Evolutionary conservation across 2,329 filamentous ascomycete genomes (phyloP).

Genomic region (Whalleya microplaca): DNA sequence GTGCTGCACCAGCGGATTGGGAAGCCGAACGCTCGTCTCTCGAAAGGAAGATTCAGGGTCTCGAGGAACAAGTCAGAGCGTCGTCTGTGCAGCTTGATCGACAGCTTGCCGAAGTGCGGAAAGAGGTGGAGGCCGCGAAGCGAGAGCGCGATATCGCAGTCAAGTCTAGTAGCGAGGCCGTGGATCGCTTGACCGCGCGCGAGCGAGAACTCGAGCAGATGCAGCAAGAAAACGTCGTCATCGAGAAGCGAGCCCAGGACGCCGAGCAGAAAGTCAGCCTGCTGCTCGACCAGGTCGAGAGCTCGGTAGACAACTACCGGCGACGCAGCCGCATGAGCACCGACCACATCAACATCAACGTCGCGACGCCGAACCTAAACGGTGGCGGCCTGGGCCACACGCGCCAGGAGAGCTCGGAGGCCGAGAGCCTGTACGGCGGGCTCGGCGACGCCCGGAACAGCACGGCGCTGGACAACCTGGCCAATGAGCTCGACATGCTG

Average conservation of each 20-base stretch:
- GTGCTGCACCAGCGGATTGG: slow-evolving; percentile 65
- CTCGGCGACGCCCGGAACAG: slow-evolving; percentile 61
- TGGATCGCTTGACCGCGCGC: slow-evolving; percentile 61
- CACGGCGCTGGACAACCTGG: slow-evolving; percentile 83
- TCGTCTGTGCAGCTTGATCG: slow-evolving; percentile 71
- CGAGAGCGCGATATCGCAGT: slow-evolving; percentile 68
- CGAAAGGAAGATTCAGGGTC: slow-evolving; percentile 67
- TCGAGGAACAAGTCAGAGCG: slow-evolving; percentile 70
- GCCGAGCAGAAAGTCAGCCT: slow-evolving; percentile 93
- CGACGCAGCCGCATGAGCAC: slow-evolving; percentile 68
- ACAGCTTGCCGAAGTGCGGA: slow-evolving; percentile 69
- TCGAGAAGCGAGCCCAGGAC: slow-evolving; percentile 84
- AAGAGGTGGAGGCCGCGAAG: slow-evolving; percentile 68
- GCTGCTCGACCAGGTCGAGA: slow-evolving; percentile 91
- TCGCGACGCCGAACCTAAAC: slow-evolving; percentile 39
- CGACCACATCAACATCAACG: slow-evolving; percentile 46
- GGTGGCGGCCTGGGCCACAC: slow-evolving; percentile 43
- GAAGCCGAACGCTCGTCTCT: slow-evolving; percentile 72
- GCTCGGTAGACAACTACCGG: slow-evolving; percentile 91
- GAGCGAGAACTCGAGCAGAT: slow-evolving; percentile 77
- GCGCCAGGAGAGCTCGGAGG: slow-evolving; percentile 61
- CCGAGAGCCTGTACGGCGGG: slow-evolving; percentile 65
- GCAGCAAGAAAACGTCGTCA: slow-evolving; percentile 76
- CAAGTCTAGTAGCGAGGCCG: slow-evolving; percentile 54
- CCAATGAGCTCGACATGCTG: slow-evolving; percentile 88